Base-by-base conservation (phyloP, 192 early-diverging fungal species). In the Linnemannia hyalina region DNA sequence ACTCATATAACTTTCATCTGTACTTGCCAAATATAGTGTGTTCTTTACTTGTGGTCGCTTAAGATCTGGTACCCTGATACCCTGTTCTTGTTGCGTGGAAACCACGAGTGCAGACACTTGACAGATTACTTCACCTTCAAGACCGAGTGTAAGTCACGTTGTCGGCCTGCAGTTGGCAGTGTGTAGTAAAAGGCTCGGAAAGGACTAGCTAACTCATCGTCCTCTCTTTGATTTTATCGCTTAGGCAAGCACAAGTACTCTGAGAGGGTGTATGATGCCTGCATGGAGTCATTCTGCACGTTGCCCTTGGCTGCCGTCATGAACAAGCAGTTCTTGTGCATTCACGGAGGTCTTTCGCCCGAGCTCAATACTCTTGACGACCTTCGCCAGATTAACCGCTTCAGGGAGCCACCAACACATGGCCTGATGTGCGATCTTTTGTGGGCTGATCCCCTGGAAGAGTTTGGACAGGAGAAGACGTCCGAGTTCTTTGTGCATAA, bases 51-150 rank as follows among this genome's bases (percentile, higher is more conserved):
- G 52, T 96, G 94, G 93, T 78, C 96, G 36, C 91, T 99, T 71
- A 99, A 99, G 88, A 95, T 96, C 75, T 97, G 96, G 95, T 97
- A 97, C 83, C 96, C 97, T 5, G 91, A 92, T 9, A 93, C 95
- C 36, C 80, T 98, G 38, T 97, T 96, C 82, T 90, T 99, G 88
- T 89, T 99, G 46, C 95, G 98, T 46, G 98, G 98, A 77, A 98
- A 99, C 88, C 97, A 99, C 88, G 98, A 99, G 88, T 98, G 97
- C 88, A 92, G 97, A 77, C 98, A 99, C 85, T 93, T 99, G 90
- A 99, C 98, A 10, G 97, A 98, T 80, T 98, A 98, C 87, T 99
- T 98, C 85, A 98, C 97, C 4, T 99, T 99, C 90, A 97, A 98
- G 91, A 90, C 96, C n/a, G 98, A 99, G 91, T 98, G 98, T 97